Evolutionary conservation across 805 yeast species (phyloP), one percentile per base, ranked within the genome.

Genomic region (Cyberlindnera suaveolens): DNA sequence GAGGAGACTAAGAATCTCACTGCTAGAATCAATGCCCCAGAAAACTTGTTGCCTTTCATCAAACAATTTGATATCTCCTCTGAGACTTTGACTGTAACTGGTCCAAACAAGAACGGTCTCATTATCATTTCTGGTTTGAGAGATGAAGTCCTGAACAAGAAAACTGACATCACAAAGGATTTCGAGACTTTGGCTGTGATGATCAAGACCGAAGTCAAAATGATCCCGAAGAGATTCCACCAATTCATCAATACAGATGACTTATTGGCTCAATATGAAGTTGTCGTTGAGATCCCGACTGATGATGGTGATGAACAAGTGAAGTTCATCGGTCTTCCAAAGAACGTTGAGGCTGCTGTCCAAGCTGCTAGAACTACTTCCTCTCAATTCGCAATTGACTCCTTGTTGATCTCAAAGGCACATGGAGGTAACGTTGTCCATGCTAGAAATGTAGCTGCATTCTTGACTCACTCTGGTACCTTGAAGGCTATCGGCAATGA

Each of bases 361-460:
- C 70, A 69, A 26, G 67, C 65, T 46, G 86, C 91, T 14, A 75
- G 80, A 61, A 60, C 71, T 39, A 69, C 78, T 34, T 76, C 93
- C 30, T 68, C 79, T 38, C 71, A 76, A 43, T 78, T 72, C 58
- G 68, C 72, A 44, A 77, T 82, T 34, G 88, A 81, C 50, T 66
- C 78, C 31, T 71, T 93, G 57, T 96, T 89, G 56, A 81, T 93
- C 62, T 80, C 95, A 10, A 82, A 77, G 63, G 96, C 98, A 27
- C 97, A 93, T 62, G 85, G 88, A 56, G 86, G 85, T 50, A 78
- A 86, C 58, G 58, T 77, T 41, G 61, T 68, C 15, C 98, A 93
- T 56, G 96, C 96, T 9, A 77, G 78, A 48, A 74, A 80, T 34
- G 70, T 93, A 44, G 82, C 88, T 35, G 72, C 82, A 11, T 85